Base-by-base conservation (phyloP, 2,329 filamentous ascomycete species). In the Xylaria digitata region DNA sequence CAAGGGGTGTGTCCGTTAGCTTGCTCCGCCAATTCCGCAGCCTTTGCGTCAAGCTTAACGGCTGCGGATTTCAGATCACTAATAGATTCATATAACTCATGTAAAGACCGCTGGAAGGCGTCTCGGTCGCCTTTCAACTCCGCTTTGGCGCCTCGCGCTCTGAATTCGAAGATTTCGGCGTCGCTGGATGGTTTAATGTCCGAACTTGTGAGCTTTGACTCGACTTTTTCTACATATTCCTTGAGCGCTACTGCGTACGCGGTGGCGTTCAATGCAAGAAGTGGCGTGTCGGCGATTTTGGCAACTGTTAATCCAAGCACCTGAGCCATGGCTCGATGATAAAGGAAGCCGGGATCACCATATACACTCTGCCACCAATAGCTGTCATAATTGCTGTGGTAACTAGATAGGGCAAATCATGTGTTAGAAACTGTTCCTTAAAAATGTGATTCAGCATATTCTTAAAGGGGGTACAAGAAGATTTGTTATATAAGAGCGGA, bases 361-460 rank as follows among this genome's bases (percentile, higher is more conserved):
- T 87, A 96, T 26, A 85, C 87, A 61, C 89, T 85, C 92, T 97
- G 96, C 94, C 94, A 97, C 78, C 91, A 84, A 78, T 94, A 96
- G 74, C 89, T 93, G 78, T 97, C 94, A 79, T 96, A 97, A 82
- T 97, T 97, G 77, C 90, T 90, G 81, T 97, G 94, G 78, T 97
- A 97, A 43, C 66, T 69, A 55, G 21, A 43, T 7, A 19, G 1
- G 6, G 8, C 21, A 2, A 43, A 40, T 37, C 1, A 32, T 11
- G 15, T 17, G 63, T 66, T 57, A 66, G 66, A 42, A 32, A 52
- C 42, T n/a, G 32, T 40, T 50, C 3, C 49, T 26, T 26, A 21
- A 19, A 59, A 54, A 21, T 48, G 37, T 11, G 11, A 30, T 49
- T 49, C 15, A 40, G 19, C 5, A 34, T 2, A n/a, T 63, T 43